Conservation (phyloP, 129 eudicot genomes). For the Lactuca sativa region DNA sequence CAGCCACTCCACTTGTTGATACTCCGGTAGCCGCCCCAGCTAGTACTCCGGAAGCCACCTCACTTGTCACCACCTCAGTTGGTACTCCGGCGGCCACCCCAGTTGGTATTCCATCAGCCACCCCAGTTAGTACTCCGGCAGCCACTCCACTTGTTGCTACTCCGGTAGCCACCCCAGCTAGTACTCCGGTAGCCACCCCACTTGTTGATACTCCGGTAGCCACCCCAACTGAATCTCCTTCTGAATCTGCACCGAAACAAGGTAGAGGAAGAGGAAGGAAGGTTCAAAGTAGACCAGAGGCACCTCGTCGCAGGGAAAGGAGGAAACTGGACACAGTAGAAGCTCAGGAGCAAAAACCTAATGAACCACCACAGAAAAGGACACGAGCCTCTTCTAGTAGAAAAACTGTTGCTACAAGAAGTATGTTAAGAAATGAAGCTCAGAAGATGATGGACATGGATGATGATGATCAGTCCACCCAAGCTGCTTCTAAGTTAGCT, state of each 20-base stretch:
- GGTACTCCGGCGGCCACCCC: no score
- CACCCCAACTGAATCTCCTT: slow-evolving; percentile 15
- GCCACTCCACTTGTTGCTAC: no score
- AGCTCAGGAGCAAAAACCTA: slow-evolving; percentile 45
- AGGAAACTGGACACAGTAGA: slow-evolving; percentile 43
- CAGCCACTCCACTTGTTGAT: no score
- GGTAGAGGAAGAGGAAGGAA: slow-evolving; percentile 68
- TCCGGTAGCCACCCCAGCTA: no score
- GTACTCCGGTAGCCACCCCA: no score
- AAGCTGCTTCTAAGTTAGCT: slow-evolving; percentile 22
- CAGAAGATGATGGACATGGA: slow-evolving; percentile 26
- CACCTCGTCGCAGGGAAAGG: slow-evolving; percentile 63
- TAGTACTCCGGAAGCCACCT: no score
- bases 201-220: no score
- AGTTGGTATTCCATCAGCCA: no score
- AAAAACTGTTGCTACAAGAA: slow-evolving; percentile 49
- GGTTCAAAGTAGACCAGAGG: slow-evolving; percentile 47
- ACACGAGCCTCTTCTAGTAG: slow-evolving; percentile 51
- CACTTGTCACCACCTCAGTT: no score
- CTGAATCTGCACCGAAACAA: slow-evolving; percentile 39
- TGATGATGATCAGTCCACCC: slow-evolving; percentile 24
- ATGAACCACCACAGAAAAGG: slow-evolving; percentile 50
- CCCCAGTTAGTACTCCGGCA: no score
- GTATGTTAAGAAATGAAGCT: slow-evolving; percentile 47
- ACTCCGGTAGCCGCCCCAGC: no score